Conservation (phyloP, 2,329 filamentous ascomycete species). For the Dryadomyces sulphureus region DNA sequence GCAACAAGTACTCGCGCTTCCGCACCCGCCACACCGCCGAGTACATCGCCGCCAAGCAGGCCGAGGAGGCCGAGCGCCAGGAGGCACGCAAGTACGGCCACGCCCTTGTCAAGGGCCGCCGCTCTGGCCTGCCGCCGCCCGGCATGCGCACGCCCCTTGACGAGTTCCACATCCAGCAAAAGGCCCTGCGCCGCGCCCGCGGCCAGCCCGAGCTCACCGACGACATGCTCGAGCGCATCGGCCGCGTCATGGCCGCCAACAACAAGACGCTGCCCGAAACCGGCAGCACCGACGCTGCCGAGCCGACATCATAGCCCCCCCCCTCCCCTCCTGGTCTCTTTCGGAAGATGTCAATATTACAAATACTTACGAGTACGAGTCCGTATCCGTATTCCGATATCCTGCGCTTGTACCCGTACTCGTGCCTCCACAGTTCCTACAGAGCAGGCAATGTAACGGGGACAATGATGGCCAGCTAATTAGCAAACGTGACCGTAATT, state of each 20-base stretch:
- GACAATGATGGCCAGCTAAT: too few relatives aligned
- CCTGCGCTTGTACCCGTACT: too few relatives aligned
- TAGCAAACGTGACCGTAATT: too few relatives aligned
- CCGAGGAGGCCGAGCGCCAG: constrained; percentile 18
- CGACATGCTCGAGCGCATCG: constrained; percentile 47
- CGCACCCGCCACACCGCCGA: constrained; percentile 64
- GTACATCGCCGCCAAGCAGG: constrained; percentile 42
- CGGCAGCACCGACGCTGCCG: not conserved
- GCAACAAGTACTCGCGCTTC: constrained; percentile 71
- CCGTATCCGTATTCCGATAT: too few relatives aligned
- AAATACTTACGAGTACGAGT: too few relatives aligned
- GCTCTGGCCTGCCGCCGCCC: constrained; percentile 21
- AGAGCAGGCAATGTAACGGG: not conserved
- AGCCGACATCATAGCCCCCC: not conserved
- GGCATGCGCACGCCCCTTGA: constrained; percentile 40
- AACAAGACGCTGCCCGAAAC: not conserved
- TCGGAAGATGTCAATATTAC: too few relatives aligned
- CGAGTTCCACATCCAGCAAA: constrained; percentile 42
- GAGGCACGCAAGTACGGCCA: constrained; percentile 9
- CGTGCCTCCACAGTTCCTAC: too few relatives aligned
- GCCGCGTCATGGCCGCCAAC: constrained; percentile 39
- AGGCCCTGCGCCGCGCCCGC: constrained; percentile 32
- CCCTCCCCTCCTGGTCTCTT: too few relatives aligned
- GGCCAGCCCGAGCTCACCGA: constrained; percentile 41
- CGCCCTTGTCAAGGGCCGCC: constrained; percentile 11